Evolutionary conservation across 169 alveolate species (phyloP).

Genomic region (Toxoplasma gondii): DNA sequence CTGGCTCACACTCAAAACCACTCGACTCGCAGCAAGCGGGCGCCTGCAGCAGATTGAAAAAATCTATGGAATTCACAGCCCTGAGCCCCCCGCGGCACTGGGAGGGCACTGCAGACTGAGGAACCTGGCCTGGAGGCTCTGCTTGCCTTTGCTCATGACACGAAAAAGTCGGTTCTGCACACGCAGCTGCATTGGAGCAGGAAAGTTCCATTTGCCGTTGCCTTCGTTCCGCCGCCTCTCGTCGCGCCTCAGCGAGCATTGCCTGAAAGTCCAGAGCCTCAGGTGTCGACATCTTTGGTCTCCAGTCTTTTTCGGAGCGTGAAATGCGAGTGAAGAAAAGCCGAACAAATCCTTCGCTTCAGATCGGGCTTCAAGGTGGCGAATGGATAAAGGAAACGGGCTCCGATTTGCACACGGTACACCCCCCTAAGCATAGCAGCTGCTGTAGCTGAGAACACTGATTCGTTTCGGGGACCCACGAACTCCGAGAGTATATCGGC

Average conservation of each 20-base stretch:
- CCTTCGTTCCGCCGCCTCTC: conserved; percentile 40
- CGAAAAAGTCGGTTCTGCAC: too few relatives aligned
- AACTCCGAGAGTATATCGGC: too few relatives aligned
- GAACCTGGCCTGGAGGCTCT: background rate
- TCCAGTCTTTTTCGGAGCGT: background rate
- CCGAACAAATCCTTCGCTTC: too few relatives aligned
- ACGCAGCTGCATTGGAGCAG: too few relatives aligned
- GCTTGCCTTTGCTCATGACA: too few relatives aligned
- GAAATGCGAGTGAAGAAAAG: too few relatives aligned
- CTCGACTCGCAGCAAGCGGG: background rate
- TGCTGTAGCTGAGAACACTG: too few relatives aligned
- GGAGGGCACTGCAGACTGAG: background rate
- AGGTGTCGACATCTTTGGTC: background rate
- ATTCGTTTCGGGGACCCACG: too few relatives aligned
- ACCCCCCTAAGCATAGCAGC: too few relatives aligned
- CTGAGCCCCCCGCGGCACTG: background rate
- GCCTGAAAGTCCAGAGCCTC: conserved; percentile 46
- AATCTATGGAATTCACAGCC: background rate
- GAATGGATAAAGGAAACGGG: too few relatives aligned
- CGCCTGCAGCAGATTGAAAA: background rate
- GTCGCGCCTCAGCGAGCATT: conserved; percentile 51
- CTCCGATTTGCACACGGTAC: too few relatives aligned
- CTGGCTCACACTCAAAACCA: background rate
- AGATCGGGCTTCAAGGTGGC: too few relatives aligned
- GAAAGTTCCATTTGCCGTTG: background rate